Percentiles rank a stretch among this genome's conserved stretches.
phyloP scores from a whole-genome alignment of 108 stramenopile species.

The Skeletonema tropicum region DNA sequence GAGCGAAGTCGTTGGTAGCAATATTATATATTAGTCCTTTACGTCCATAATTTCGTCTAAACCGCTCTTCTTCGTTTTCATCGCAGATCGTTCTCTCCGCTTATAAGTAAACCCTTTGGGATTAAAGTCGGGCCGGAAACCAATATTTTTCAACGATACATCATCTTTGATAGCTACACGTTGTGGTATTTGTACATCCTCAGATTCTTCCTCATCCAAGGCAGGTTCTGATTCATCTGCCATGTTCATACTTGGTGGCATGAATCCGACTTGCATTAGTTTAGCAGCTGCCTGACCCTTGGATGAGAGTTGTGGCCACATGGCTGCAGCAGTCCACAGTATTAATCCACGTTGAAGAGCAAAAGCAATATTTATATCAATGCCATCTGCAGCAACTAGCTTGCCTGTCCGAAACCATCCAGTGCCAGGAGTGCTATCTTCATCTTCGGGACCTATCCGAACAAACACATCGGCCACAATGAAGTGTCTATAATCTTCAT shows the following conservation, averaged over 20 bases:
- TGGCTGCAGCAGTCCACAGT: conserved; percentile 51
- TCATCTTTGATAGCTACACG: neutral
- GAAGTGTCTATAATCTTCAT: conserved; percentile 44
- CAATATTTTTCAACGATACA: conserved; percentile 23
- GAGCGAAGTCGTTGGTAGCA: neutral
- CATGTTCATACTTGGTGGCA: conserved; percentile 48
- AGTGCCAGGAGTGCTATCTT: conserved; percentile 12
- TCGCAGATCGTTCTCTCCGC: conserved; percentile 45
- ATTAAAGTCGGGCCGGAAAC: conserved; percentile 55
- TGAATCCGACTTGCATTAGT: conserved; percentile 31
- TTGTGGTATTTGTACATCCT: conserved; percentile 9
- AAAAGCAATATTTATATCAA: conserved; percentile 24
- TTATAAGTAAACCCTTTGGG: conserved; percentile 55
- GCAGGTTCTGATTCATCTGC: conserved; percentile 50
- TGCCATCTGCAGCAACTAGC: conserved; percentile 26
- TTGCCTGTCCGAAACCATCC: conserved; percentile 54
- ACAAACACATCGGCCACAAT: conserved; percentile 47
- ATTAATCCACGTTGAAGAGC: conserved; percentile 53
- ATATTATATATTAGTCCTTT: neutral
- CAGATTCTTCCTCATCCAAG: conserved; percentile 39
- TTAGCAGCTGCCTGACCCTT: conserved; percentile 39
- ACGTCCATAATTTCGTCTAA: conserved; percentile 45
- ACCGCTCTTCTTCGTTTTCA: conserved; percentile 45
- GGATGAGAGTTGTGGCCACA: conserved; percentile 41
- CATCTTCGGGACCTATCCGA: conserved; percentile 16